phyloP scores from a whole-genome alignment of 306 rosid genomes.

The Rosa persica region DNA sequence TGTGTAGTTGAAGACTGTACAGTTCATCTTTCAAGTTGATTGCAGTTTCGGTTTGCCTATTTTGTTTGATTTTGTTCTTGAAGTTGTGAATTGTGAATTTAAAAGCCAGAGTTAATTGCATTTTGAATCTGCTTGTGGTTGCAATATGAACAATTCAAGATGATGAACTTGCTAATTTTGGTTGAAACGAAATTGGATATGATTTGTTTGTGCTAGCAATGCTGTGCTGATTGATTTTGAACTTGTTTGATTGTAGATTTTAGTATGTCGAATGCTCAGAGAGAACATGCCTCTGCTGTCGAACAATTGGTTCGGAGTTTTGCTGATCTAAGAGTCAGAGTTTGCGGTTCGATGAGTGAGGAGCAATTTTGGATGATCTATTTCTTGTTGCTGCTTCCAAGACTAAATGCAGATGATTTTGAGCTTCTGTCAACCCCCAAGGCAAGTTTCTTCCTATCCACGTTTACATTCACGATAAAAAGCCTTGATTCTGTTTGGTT shows the following conservation, averaged over 20 bases:
- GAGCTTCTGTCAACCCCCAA: slow-evolving; percentile 66
- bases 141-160: not conserved
- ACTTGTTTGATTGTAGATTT: slow-evolving; percentile 58
- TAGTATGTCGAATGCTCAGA: slow-evolving; percentile 69
- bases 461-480: slow-evolving; percentile 7
- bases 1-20: not conserved
- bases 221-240: not conserved
- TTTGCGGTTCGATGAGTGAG: slow-evolving; percentile 67
- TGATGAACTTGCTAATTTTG: not conserved
- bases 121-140: not conserved
- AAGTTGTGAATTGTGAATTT: not conserved
- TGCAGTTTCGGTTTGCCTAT: not conserved
- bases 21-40: not conserved
- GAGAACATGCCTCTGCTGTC: slow-evolving; percentile 61
- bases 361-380: slow-evolving; percentile 87
- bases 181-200: not conserved
- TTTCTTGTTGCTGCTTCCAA: slow-evolving; percentile 73
- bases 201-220: not conserved
- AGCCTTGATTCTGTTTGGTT: not conserved
- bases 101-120: not conserved
- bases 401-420: slow-evolving; percentile 58
- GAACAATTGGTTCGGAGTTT: slow-evolving; percentile 65
- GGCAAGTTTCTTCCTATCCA: slow-evolving; percentile 42
- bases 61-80: not conserved
- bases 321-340: slow-evolving; percentile 50